Base-by-base conservation (phyloP, 2,329 filamentous ascomycete genomes). In the Furcasterigmium sp. region DNA sequence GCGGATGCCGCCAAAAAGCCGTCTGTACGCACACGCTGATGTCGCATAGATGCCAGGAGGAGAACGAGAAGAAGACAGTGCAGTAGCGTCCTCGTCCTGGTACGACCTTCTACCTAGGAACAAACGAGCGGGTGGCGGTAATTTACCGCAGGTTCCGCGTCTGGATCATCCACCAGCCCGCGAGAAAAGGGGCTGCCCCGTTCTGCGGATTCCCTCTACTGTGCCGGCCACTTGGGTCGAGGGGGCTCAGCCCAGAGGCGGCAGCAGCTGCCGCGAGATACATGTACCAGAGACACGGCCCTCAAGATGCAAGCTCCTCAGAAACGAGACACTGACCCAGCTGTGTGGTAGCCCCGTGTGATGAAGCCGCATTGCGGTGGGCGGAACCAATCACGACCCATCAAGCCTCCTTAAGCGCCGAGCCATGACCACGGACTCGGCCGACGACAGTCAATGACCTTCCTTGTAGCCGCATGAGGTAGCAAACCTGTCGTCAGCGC, bases 291-390 rank as follows among this genome's bases (percentile, higher is more conserved):
- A 28, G 38, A 39, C 40, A 28, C 25, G 40, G 37, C 21, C 43
- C 26, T 30, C 13, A 39, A 15, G n/a, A 37, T 41, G 29, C 37
- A 39, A 26, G 17, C 15, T 36, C 20, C 32, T 32, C 38, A 35
- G 36, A 20, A 38, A 37, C 10, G 14, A 19, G 15, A 30, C 11
- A 17, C 13, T 25, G 41, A 17, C 30, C 41, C 41, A 40, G 39
- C 20, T 30, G 26, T 26, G 37, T 34, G 23, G 20, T 26, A 26
- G 23, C 23, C 23, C 38, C 26, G 44, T 50, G 48, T 50, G 48
- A 50, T 46, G 29, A 43, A 40, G 46, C 41, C 48, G 48, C 48
- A 48, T 36, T 38, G 46, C 44, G 44, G 34, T 44, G 46, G 32
- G 20, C 32, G 15, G 39, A 37, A 29, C 48, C 46, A 50, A 50